Evolutionary conservation across 768 basidiomycete species (phyloP), one percentile per base, ranked within the genome.

Genomic region (Pulveroboletus sp.): DNA sequence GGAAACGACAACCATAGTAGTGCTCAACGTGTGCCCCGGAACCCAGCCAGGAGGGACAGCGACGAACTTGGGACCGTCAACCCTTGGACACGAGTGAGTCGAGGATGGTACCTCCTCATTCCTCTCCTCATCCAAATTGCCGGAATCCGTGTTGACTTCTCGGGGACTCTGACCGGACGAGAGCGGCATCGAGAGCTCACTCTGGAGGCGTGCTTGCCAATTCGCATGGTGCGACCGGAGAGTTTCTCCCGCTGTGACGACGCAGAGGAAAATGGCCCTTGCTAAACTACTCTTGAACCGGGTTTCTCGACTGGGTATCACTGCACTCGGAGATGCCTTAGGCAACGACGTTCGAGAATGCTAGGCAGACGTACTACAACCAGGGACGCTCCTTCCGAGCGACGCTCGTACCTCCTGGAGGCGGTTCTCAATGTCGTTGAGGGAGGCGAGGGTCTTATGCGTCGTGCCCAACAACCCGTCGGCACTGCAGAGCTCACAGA

Each of bases 201-300:
- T 46, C 1, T 43, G 53, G 40, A 61, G 56, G 32, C 53, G 59
- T 13, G 30, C 39, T 32, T 46, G 43, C 59, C 59, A 61, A 1
- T 26, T 15, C 18, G 35, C 43, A 21, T 61, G 56, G 6, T 53
- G 53, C 8, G 37, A 42, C 24, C 51, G 59, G 17, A 61, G 59
- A 17, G 36, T 11, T 8, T 61, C 53, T 6, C 59, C 59, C n/a
- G 24, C 36, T 37, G 49, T 31, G 15, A 49, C 37, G 37, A 55
- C 32, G 27, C 43, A 37, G 37, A 53, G 6, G 33, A 61, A 44
- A 0, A 50, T 1, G 5, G 33, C 3, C 49, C 50, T 61, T 31
- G 59, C 53, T 10, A 53, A 13, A 2, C 17, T n/a, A 33, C 31
- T 58, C 35, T n/a, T 42, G 24, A 62, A 39, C 41, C 43, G 7